Conservation (phyloP, 2,329 filamentous ascomycete genomes). For the Fusarium acutatum region DNA sequence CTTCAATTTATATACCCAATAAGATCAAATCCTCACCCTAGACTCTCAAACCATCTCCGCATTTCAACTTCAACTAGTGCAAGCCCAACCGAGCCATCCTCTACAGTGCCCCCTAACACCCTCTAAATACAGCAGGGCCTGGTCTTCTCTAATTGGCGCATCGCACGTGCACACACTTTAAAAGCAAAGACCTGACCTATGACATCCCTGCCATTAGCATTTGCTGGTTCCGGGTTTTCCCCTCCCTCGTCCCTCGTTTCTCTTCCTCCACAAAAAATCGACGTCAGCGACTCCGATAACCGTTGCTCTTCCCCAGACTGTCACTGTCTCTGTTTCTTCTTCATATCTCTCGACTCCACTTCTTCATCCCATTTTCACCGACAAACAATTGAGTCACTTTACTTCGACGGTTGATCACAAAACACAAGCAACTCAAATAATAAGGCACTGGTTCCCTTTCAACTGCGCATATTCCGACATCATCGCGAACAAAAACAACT, state of each 20-base stretch:
- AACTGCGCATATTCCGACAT: background rate
- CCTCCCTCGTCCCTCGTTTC: background rate
- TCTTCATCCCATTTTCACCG: background rate
- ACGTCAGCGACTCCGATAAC: constrained; percentile 33
- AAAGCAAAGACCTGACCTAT: constrained; percentile 42
- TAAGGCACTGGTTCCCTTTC: background rate
- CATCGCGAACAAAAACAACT: background rate
- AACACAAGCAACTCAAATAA: background rate
- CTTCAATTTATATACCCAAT: constrained; percentile 14
- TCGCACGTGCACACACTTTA: constrained; percentile 23
- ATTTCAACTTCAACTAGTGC: constrained; percentile 5
- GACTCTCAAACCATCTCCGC: constrained; percentile 8
- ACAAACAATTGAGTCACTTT: constrained; percentile 4
- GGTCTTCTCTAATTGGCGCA: background rate
- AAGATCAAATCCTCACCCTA: constrained; percentile 7
- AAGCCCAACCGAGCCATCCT: constrained; percentile 22
- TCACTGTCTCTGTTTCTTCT: constrained; percentile 8
- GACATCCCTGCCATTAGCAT: constrained; percentile 48
- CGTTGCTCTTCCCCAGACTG: constrained; percentile 9
- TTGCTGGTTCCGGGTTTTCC: background rate
- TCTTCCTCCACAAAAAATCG: constrained; percentile 27
- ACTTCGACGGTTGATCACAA: background rate
- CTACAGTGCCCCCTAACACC: background rate
- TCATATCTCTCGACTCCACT: constrained; percentile 7
- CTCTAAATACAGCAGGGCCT: background rate